Percentiles rank a stretch among this genome's conserved stretches.
Conservation (phyloP, 768 basidiomycete species). For the Rhizopogon vinicolor region DNA sequence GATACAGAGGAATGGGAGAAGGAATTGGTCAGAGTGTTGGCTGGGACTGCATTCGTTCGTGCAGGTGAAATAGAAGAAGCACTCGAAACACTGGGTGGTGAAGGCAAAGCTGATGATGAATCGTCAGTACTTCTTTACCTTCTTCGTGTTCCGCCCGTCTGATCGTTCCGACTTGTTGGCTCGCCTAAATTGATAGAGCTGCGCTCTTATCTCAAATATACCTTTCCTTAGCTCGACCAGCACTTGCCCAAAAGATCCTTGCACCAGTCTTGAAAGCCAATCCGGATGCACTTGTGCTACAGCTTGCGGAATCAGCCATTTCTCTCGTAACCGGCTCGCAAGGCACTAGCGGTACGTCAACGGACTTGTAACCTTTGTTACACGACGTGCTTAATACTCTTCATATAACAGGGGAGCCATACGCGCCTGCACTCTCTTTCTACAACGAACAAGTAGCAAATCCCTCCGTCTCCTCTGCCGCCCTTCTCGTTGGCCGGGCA, state of each 20-base stretch:
- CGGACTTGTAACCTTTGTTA: conserved; percentile 20
- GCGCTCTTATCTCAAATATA: conserved; percentile 83
- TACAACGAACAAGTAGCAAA: conserved; percentile 83
- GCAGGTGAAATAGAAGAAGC: conserved; percentile 91
- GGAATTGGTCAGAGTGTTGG: conserved; percentile 69
- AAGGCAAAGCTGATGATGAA: conserved; percentile 76
- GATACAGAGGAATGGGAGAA: conserved; percentile 67
- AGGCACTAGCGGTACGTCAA: conserved; percentile 36
- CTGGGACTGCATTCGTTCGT: conserved; percentile 81
- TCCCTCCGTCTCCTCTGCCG: conserved; percentile 69
- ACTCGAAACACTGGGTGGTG: conserved; percentile 74
- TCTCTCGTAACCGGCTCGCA: conserved; percentile 74
- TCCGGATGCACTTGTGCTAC: conserved; percentile 86
- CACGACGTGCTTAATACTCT: neutral
- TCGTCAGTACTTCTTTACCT: conserved; percentile 53
- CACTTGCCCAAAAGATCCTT: conserved; percentile 83
- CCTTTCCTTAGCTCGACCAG: conserved; percentile 83
- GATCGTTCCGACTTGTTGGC: too few relatives aligned
- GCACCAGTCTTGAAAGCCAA: conserved; percentile 80
- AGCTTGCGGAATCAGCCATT: conserved; percentile 83
- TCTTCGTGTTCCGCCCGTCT: neutral
- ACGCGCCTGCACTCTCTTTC: conserved; percentile 47
- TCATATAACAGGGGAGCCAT: conserved; percentile 22
- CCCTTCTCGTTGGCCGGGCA: conserved; percentile 74
- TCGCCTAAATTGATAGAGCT: conserved; percentile 43